These are phyloP conservation scores for Cryptococcus sp. DNA, from an alignment of 1,284 basidiomycete genomes.

Conservation along the genomic window DNA sequence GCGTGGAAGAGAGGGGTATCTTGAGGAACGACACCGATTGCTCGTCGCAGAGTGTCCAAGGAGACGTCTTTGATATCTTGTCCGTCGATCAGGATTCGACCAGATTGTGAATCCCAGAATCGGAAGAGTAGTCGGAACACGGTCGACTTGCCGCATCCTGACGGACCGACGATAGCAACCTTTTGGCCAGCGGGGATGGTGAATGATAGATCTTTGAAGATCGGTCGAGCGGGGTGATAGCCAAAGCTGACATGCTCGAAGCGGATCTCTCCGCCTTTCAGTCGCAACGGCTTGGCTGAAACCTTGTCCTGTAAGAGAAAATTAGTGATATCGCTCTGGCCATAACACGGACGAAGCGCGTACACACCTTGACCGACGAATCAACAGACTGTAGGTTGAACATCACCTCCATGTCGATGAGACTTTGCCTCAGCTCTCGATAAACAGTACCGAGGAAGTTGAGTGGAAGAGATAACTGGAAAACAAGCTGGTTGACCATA, in stretches of 20 bases:
- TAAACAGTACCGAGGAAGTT: constrained; percentile 98
- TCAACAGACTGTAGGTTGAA: constrained; percentile 89
- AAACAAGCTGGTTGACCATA: constrained; percentile 99
- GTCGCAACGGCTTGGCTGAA: constrained; percentile 65
- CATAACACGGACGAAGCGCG: too few species aligned
- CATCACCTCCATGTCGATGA: constrained; percentile 95
- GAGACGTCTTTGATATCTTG: constrained; percentile 80
- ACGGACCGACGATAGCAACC: constrained; percentile 93
- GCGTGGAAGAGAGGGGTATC: constrained; percentile 97
- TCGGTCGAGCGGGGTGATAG: constrained; percentile 86
- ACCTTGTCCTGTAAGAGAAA: constrained; percentile 62
- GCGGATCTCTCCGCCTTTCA: constrained; percentile 81
- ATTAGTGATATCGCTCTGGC: background rate
- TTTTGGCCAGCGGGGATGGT: constrained; percentile 93
- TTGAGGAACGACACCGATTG: constrained; percentile 93
- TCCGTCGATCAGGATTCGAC: constrained; percentile 71
- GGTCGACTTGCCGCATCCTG: constrained; percentile 97
- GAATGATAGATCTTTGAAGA: constrained; percentile 87
- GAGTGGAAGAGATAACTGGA: constrained; percentile 91
- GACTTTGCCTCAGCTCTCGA: constrained; percentile 89
- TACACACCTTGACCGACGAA: constrained; percentile 64
- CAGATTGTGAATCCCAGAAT: constrained; percentile 84
- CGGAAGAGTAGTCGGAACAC: constrained; percentile 91
- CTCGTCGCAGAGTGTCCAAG: constrained; percentile 69
- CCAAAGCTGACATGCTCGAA: constrained; percentile 92